phyloP scores from a whole-genome alignment of 2,329 filamentous ascomycete species.

The Tricladium varicosporioides region DNA sequence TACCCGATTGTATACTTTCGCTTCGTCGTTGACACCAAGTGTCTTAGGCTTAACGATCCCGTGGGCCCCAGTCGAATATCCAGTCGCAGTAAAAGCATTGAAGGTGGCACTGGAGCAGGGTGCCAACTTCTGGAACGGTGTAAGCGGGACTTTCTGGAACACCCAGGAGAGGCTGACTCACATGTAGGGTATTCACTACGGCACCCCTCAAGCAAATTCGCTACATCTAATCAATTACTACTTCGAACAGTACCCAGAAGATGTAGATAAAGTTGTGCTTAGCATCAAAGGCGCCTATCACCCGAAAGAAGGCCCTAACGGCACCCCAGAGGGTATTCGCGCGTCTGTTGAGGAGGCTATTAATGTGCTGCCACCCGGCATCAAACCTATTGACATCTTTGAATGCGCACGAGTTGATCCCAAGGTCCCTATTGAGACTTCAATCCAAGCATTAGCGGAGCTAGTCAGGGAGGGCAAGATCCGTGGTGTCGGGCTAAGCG shows the following conservation, averaged over 20 bases:
- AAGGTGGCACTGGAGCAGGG: no score
- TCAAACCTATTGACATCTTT: conserved; percentile 49
- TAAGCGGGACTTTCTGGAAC: no score
- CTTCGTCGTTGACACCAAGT: no score
- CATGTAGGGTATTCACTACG: conserved; percentile 54
- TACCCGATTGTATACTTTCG: no score
- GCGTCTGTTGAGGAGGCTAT: conserved; percentile 56
- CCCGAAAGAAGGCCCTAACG: conserved; percentile 33
- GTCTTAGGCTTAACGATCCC: no score
- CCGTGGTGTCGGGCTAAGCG: conserved; percentile 40
- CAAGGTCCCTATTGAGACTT: conserved; percentile 37
- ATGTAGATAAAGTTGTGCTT: not conserved
- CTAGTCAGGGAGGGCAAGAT: conserved; percentile 41
- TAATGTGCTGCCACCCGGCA: conserved; percentile 41
- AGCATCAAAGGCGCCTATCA: conserved; percentile 55
- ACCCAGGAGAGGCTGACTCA: no score
- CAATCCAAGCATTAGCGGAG: conserved; percentile 26
- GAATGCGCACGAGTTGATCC: conserved; percentile 47
- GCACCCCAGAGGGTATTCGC: conserved; percentile 47
- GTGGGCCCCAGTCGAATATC: no score
- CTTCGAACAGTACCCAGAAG: conserved; percentile 59
- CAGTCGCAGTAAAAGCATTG: no score
- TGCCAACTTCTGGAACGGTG: no score
- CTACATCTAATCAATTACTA: conserved; percentile 59
- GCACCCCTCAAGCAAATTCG: conserved; percentile 54